Conservation (phyloP, 179 eudicot species). For the Camellia oleifera region DNA sequence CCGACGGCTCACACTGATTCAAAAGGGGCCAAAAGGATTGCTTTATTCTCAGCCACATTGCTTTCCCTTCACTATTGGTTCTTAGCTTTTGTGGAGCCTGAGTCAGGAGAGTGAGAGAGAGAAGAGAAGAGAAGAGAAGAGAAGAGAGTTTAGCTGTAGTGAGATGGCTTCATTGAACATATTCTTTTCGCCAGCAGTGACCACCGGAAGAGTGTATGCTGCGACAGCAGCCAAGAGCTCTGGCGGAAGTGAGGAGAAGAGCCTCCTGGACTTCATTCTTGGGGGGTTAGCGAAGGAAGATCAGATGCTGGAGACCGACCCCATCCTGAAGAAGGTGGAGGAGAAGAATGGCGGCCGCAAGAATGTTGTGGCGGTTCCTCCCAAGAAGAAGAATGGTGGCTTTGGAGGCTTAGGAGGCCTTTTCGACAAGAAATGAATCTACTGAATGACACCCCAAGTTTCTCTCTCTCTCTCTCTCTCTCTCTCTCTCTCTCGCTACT, state of each 20-base stretch:
- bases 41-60: conserved; percentile 15
- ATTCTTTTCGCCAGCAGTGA: conserved; percentile 40
- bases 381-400: conserved; percentile 57
- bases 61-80: background rate
- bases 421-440: conserved; percentile 61
- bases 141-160: background rate
- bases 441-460: too few species aligned
- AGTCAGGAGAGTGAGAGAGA: background rate
- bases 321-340: conserved; percentile 73
- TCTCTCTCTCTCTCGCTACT: background rate
- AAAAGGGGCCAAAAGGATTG: conserved; percentile 14
- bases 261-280: conserved; percentile 60
- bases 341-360: conserved; percentile 40
- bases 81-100: background rate
- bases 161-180: conserved; percentile 70
- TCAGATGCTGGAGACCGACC: conserved; percentile 81
- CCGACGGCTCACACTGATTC: conserved; percentile 23
- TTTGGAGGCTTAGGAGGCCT: conserved; percentile 63
- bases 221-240: conserved; percentile 56
- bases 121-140: background rate
- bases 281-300: conserved; percentile 66
- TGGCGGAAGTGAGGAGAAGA: conserved; percentile 58
- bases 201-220: conserved; percentile 42
- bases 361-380: conserved; percentile 47
- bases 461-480: background rate